Conservation (phyloP, 2,329 filamentous ascomycete species). For the Pezicula radicicola region DNA sequence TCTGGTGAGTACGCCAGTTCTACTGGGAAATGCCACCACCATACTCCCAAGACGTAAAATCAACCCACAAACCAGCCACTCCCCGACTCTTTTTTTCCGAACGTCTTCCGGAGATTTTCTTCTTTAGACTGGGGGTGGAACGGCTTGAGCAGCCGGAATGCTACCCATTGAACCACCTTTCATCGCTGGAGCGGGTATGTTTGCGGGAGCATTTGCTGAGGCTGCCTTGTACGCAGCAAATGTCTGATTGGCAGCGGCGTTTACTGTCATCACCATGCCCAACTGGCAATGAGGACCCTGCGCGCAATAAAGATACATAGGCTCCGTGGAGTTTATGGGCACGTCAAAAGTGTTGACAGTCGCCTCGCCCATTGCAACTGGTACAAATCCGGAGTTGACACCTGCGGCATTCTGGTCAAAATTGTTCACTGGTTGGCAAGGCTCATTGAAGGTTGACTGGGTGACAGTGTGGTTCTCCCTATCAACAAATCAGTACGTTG, state of each 20-base stretch:
- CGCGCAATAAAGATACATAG: conserved; percentile 39
- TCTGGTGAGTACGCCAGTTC: no score
- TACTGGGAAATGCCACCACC: no score
- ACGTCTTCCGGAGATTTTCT: neutral
- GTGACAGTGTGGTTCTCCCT: conserved; percentile 46
- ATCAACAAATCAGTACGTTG: no score
- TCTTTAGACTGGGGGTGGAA: conserved; percentile 3
- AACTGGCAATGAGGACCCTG: conserved; percentile 33
- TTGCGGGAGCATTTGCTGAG: conserved; percentile 4
- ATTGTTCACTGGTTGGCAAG: conserved; percentile 20
- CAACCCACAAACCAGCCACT: no score
- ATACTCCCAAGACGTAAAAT: no score
- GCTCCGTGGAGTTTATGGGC: conserved; percentile 30
- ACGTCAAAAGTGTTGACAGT: conserved; percentile 8
- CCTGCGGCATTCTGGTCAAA: conserved; percentile 3
- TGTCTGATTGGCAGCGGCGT: conserved; percentile 19
- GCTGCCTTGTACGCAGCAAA: conserved; percentile 4
- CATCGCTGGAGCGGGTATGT: conserved; percentile 3
- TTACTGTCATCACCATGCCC: conserved; percentile 39
- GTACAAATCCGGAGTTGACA: conserved; percentile 29
- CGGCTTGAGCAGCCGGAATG: conserved; percentile 4
- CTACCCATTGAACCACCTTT: conserved; percentile 4
- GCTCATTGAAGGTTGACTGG: conserved; percentile 29
- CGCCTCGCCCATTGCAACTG: conserved; percentile 1
- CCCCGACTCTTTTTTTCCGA: no score